Percentiles rank a stretch among this genome's conserved stretches.
Conservation (phyloP, 208 protist species). For the Zelonia costaricensis region DNA sequence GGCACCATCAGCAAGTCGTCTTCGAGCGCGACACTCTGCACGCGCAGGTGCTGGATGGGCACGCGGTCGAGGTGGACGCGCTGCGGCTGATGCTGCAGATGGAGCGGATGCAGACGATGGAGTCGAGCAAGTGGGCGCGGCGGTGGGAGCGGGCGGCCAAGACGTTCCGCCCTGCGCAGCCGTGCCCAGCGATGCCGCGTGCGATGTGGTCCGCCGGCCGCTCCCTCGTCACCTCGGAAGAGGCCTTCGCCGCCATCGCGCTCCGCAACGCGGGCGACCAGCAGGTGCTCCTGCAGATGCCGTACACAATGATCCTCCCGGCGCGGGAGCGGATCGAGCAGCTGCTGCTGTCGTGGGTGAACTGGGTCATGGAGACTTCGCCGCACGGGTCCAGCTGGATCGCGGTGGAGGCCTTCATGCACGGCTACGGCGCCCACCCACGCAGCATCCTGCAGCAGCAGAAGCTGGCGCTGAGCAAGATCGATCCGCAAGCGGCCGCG, state of each 20-base stretch:
- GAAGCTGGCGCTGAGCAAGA: not conserved
- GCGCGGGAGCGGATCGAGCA: constrained; percentile 37
- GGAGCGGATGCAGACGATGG: constrained; percentile 22
- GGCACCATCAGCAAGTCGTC: constrained; percentile 13
- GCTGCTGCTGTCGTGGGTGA: constrained; percentile 77
- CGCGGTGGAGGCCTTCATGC: constrained; percentile 19
- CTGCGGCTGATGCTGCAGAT: constrained; percentile 51
- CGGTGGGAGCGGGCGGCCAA: constrained; percentile 84
- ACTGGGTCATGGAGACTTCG: constrained; percentile 60
- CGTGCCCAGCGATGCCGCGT: constrained; percentile 38
- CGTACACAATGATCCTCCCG: constrained; percentile 21
- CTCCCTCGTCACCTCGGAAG: constrained; percentile 44
- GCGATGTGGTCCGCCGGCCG: constrained; percentile 29
- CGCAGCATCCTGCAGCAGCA: constrained; percentile 9
- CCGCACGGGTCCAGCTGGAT: constrained; percentile 36
- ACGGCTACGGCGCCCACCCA: constrained; percentile 3
- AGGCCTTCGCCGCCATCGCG: constrained; percentile 29
- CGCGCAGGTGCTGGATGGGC: constrained; percentile 68
- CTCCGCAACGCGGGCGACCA: constrained; percentile 10
- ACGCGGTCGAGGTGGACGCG: constrained; percentile 48
- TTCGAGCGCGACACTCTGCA: constrained; percentile 49
- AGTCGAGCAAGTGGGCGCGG: constrained; percentile 32
- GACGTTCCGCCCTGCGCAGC: constrained; percentile 52
- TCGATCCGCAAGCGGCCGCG: not conserved
- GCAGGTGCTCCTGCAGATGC: constrained; percentile 16